Evolutionary conservation across 345 rosid genomes (phyloP), one percentile per base, ranked within the genome.

Genomic region (Populus tremula): DNA sequence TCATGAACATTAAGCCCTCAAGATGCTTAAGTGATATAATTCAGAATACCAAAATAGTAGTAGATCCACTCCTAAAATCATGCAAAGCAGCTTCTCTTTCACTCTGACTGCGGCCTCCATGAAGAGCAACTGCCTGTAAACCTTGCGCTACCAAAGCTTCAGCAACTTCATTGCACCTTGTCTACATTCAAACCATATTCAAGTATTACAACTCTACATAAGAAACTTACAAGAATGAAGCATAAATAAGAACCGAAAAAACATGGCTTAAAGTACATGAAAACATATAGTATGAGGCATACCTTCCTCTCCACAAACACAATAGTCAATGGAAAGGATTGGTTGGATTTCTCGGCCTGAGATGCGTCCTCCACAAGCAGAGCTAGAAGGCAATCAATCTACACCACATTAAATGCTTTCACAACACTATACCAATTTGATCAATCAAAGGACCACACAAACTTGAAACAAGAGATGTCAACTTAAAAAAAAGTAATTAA

Each of bases 291-390:
- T n/a, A 33, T 45, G 8, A 33, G 77, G 31, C 20, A 14, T 80
- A 85, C 85, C 87, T 85, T 85, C 74, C 83, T 76, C 69, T 85
- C 87, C 36, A 85, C 87, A 80, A 85, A 85, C 25, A 85, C 87
- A 71, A 82, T 83, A 31, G 87, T 85, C 36, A 85, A 75, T 36
- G 87, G 85, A 39, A 81, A 82, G 73, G 87, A 81, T 61, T 47
- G 85, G 47, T 65, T 81, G 63, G 82, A 77, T 80, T 77, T 79
- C 66, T 85, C 83, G 49, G 85, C 83, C 69, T 41, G 83, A 29
- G 80, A 74, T 62, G 76, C 80, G 68, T 80, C 82, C 77, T 80
- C 84, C 21, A 85, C 80, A 2, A 85, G 85, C 76, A 85, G 77
- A 78, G 71, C 79, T 23, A 85, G 81, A 68, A 85, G 85, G 45